These are phyloP conservation scores for Nigrospora sphaerica DNA, from an alignment of 2,329 filamentous ascomycete species.

Conservation along the genomic window DNA sequence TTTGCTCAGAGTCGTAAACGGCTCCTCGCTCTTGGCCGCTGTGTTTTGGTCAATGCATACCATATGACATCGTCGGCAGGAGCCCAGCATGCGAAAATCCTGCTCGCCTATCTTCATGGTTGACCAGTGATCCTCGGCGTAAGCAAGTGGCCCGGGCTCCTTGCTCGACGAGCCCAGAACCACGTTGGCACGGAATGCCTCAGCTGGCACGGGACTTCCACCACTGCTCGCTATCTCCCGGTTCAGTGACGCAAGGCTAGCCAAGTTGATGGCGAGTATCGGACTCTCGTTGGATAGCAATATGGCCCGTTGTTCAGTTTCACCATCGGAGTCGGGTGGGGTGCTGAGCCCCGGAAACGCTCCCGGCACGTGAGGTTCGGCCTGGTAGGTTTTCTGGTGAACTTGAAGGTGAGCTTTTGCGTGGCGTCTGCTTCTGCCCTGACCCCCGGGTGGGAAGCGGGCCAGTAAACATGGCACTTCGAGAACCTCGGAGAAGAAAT, in stretches of 20 bases:
- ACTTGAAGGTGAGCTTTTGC: slow-evolving; percentile 65
- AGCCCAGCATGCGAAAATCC: slow-evolving; percentile 66
- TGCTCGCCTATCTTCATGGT: slow-evolving; percentile 58
- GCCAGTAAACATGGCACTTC: slow-evolving; percentile 78
- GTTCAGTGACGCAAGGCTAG: slow-evolving; percentile 76
- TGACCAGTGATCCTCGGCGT: slow-evolving; percentile 75
- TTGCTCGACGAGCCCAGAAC: slow-evolving; percentile 47
- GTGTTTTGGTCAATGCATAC: slow-evolving; percentile 87
- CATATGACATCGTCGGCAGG: slow-evolving; percentile 91
- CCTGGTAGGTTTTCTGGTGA: slow-evolving; percentile 26
- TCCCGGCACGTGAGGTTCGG: slow-evolving; percentile 35
- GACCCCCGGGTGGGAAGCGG: slow-evolving; percentile 66
- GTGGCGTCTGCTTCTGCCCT: slow-evolving; percentile 54
- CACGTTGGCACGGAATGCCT: slow-evolving; percentile 85
- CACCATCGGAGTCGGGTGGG: slow-evolving; percentile 50
- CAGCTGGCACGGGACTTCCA: slow-evolving; percentile 58
- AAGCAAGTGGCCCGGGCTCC: slow-evolving; percentile 46
- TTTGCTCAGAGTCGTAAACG: slow-evolving; percentile 82
- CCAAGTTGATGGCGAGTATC: slow-evolving; percentile 74
- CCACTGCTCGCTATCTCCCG: slow-evolving; percentile 56
- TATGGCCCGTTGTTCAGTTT: slow-evolving; percentile 48
- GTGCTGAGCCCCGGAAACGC: slow-evolving; percentile 47
- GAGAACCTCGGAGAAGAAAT: slow-evolving; percentile 71
- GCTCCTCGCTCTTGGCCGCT: slow-evolving; percentile 71
- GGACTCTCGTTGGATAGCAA: slow-evolving; percentile 89